Percentiles rank a stretch among this genome's conserved stretches.
Evolutionary conservation across 805 yeast species (phyloP).

Genomic region (Spathaspora gorwiae): DNA sequence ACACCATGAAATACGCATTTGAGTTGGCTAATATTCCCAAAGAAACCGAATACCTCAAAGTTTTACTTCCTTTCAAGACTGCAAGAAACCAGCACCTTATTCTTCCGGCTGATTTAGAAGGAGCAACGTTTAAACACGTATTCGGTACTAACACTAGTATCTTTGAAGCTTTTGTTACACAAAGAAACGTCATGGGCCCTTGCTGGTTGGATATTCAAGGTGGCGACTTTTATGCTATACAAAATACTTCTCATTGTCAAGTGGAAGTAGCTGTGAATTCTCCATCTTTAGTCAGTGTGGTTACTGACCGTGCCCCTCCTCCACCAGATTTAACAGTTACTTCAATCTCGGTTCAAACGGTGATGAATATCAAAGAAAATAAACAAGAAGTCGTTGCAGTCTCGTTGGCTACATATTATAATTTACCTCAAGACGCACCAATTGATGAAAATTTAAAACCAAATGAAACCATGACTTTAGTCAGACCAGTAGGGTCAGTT

Average conservation of each 20-base stretch:
- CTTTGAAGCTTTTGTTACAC: conserved; percentile 83
- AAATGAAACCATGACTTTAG: conserved; percentile 60
- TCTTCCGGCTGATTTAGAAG: conserved; percentile 61
- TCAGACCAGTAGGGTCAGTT: conserved; percentile 67
- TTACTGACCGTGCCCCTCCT: conserved; percentile 38
- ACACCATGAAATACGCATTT: conserved; percentile 78
- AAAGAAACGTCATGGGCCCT: conserved; percentile 90
- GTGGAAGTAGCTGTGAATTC: conserved; percentile 61
- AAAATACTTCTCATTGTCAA: conserved; percentile 72
- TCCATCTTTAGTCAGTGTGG: conserved; percentile 37
- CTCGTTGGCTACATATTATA: conserved; percentile 65
- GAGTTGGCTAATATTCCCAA: conserved; percentile 76
- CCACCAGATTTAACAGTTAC: conserved; percentile 68
- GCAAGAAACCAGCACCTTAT: conserved; percentile 46
- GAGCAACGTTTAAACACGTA: conserved; percentile 71
- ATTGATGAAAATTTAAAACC: conserved; percentile 59
- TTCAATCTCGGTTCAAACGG: conserved; percentile 74
- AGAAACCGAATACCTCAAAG: conserved; percentile 74
- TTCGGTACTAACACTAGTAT: conserved; percentile 73
- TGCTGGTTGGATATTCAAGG: conserved; percentile 83
- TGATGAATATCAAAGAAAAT: conserved; percentile 67
- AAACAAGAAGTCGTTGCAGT: conserved; percentile 86
- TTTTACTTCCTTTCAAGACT: conserved; percentile 69
- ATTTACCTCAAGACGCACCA: conserved; percentile 73
- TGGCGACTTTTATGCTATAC: conserved; percentile 54